These are phyloP conservation scores for Alternaria angustiovoidea DNA, from an alignment of 2,329 filamentous ascomycete genomes.

Conservation along the genomic window DNA sequence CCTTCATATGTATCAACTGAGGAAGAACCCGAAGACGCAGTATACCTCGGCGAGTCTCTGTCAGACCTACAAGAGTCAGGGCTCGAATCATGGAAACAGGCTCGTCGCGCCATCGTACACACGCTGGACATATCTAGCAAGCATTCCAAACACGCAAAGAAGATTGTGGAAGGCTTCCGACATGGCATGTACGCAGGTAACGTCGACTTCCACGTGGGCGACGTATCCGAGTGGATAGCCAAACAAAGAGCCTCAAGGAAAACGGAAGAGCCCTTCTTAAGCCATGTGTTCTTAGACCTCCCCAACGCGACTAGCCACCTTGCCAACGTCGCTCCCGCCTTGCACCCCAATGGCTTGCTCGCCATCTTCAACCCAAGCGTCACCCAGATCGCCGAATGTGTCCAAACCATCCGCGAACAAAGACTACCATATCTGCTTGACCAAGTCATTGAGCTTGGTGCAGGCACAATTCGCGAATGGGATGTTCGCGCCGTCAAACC, in stretches of 20 bases:
- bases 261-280: constrained; percentile 67
- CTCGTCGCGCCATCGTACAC: constrained; percentile 74
- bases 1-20: constrained; percentile 18
- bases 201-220: constrained; percentile 76
- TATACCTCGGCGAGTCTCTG: constrained; percentile 44
- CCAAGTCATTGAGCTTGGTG: constrained; percentile 65
- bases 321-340: constrained; percentile 61
- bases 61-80: constrained; percentile 40
- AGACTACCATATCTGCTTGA: constrained; percentile 66
- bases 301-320: constrained; percentile 67
- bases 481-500: constrained; percentile 64
- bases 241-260: constrained; percentile 51
- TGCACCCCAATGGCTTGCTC: constrained; percentile 71
- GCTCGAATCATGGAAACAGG: constrained; percentile 48
- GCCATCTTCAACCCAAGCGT: constrained; percentile 79
- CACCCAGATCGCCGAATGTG: constrained; percentile 75
- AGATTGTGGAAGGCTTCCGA: constrained; percentile 71
- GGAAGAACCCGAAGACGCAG: constrained; percentile 38
- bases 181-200: constrained; percentile 73
- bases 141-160: constrained; percentile 70
- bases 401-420: constrained; percentile 62
- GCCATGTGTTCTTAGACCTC: constrained; percentile 77
- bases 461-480: constrained; percentile 68
- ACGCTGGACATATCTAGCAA: constrained; percentile 72
- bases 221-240: constrained; percentile 69